Base-by-base conservation (phyloP, 1,284 basidiomycete genomes). In the Ustilago tritici region DNA sequence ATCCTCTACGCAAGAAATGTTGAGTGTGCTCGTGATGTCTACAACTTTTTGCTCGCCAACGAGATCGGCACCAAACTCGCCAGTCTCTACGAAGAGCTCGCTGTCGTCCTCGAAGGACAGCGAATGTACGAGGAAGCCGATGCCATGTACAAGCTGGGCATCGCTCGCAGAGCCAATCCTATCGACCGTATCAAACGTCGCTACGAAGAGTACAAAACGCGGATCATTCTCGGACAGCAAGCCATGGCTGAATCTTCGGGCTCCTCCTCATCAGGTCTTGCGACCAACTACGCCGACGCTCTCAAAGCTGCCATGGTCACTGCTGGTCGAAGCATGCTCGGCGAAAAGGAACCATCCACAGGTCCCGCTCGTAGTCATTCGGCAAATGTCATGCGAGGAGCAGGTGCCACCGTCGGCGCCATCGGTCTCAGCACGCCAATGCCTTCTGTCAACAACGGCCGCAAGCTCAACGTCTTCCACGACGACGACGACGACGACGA, bases 1-100 rank as follows among this genome's bases (percentile, higher is more conserved):
- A 90, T 91, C 17, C 88, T 92, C 69, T 95, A 95, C 84, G 84
- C 84, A 1, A 65, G 83, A 35, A 80, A 84, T 50, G 82, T 82
- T 28, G 84, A 86, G 32, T 77, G 73, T 28, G 82, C 84, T 5
- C 70, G 77, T 19, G 76, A 85, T 49, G 73, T 86, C 54, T 82
- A 80, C 80, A 80, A 90, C 88, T 92, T 92, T 84, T 87, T 96
- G 60, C 88, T 94, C 66, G 91, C 91, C 53, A 91, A 91, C 62
- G 91, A 92, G 57, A 92, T 96, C 82, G 95, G 94, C 0, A 92
- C 90, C 3, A 89, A 90, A 2, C 92, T 92, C 83, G 91, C 92
- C 2, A 87, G 91, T 36, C 88, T 96, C 59, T 97, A 95, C 83
- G 93, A 95, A 82, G 93, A 95, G 80, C 95, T 93, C 85, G 93